These are phyloP conservation scores for Raddia distichophylla DNA, from an alignment of 176 grass and related monocot genomes.

Conservation along the genomic window DNA sequence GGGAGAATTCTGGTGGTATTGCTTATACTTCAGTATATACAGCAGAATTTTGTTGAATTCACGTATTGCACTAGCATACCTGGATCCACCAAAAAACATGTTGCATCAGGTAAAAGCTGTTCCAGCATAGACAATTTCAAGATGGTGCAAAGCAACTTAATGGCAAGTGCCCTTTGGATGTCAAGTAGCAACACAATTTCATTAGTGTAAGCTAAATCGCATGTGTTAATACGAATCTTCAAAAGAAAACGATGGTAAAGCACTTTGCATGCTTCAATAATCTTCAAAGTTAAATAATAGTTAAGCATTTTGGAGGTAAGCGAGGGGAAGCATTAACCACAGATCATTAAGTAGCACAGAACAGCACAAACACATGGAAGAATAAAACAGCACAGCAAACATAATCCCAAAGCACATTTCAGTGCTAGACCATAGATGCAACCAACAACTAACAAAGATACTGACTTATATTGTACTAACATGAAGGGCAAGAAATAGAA, in stretches of 20 bases:
- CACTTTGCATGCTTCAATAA: not conserved
- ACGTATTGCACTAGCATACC: conserved; percentile 79
- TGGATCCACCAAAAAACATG: conserved; percentile 30
- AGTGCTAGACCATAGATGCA: conserved; percentile 17
- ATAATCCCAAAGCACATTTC: not conserved
- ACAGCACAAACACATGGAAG: not conserved
- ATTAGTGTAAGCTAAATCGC: conserved; percentile 5
- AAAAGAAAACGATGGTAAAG: conserved; percentile 5
- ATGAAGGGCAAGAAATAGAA: not conserved
- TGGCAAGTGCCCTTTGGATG: not conserved
- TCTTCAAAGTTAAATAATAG: not conserved
- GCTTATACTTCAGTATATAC: conserved; percentile 94
- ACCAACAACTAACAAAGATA: conserved; percentile 3
- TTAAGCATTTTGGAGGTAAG: conserved; percentile 11
- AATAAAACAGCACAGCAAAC: not conserved
- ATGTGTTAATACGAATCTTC: not conserved
- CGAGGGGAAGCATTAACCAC: not conserved
- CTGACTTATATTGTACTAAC: not conserved
- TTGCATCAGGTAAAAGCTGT: not conserved
- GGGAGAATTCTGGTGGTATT: conserved; percentile 94
- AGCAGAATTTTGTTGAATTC: conserved; percentile 99
- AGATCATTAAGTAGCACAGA: not conserved
- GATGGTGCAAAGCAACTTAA: not conserved
- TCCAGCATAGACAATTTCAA: not conserved
- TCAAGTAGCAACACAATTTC: not conserved